Evolutionary conservation across 352 stramenopile genomes (phyloP).

Genomic region (Blastocystis sp.): DNA sequence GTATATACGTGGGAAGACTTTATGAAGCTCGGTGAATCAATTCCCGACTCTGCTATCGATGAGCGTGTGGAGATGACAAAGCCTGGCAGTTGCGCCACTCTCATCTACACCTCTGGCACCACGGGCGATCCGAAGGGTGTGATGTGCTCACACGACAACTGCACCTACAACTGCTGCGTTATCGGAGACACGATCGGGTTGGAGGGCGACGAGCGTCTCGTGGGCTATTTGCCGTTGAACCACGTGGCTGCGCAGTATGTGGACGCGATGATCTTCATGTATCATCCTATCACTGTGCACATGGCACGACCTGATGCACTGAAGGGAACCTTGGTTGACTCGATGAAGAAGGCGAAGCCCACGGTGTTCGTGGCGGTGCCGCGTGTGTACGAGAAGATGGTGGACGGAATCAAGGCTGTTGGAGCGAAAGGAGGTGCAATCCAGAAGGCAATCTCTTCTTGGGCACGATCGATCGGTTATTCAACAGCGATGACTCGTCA

Average conservation of each 20-base stretch:
- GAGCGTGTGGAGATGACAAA: constrained; percentile 44
- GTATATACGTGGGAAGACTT: constrained; percentile 73
- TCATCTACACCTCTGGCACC: constrained; percentile 79
- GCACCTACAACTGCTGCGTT: constrained; percentile 35
- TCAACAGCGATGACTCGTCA: constrained; percentile 70
- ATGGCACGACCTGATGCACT: constrained; percentile 77
- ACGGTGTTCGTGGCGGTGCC: constrained; percentile 80
- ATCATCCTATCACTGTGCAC: constrained; percentile 67
- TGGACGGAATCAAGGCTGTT: constrained; percentile 66
- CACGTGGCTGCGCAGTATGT: constrained; percentile 70
- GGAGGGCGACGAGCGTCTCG: constrained; percentile 64
- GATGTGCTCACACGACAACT: constrained; percentile 74
- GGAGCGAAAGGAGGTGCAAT: constrained; percentile 73
- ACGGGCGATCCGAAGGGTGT: constrained; percentile 78
- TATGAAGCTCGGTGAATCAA: constrained; percentile 64
- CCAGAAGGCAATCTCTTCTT: constrained; percentile 82
- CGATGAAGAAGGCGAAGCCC: constrained; percentile 72
- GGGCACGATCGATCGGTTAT: constrained; percentile 74
- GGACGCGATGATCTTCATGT: constrained; percentile 69
- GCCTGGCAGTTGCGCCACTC: constrained; percentile 70
- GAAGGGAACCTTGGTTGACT: constrained; percentile 71
- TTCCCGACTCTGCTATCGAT: constrained; percentile 59
- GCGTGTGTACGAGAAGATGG: constrained; percentile 76
- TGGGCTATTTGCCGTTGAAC: constrained; percentile 68
- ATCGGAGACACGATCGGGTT: constrained; percentile 57